Conservation (phyloP, 306 rosid species). For the Sicyos edulis region DNA sequence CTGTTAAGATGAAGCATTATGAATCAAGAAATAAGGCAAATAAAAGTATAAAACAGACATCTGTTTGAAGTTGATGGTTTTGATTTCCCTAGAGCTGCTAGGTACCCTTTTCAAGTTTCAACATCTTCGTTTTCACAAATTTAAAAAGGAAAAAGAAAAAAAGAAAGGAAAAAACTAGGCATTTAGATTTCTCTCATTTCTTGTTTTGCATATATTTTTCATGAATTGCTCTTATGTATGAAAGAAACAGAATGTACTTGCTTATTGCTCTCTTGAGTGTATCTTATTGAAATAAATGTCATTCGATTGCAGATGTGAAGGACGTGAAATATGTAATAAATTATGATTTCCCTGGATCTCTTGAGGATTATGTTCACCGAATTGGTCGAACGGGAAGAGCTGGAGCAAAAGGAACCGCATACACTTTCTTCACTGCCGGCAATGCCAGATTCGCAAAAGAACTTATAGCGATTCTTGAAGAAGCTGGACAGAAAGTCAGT, state of each 20-base stretch:
- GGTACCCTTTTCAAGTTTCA: too few species aligned
- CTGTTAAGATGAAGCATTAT: neutral
- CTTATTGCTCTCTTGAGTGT: conserved; percentile 12
- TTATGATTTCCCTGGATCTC: conserved; percentile 96
- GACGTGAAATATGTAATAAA: conserved; percentile 88
- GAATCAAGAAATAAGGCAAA: neutral
- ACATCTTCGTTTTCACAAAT: too few species aligned
- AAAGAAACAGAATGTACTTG: neutral
- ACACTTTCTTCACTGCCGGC: conserved; percentile 90
- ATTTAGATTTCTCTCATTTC: too few species aligned
- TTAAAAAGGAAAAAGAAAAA: too few species aligned
- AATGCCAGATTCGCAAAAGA: conserved; percentile 96
- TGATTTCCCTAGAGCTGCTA: too few species aligned
- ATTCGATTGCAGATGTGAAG: conserved; percentile 67
- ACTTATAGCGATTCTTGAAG: conserved; percentile 78
- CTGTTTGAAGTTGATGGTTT: neutral
- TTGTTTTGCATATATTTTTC: too few species aligned
- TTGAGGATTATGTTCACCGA: conserved; percentile 93
- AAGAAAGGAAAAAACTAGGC: too few species aligned
- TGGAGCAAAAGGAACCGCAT: conserved; percentile 98
- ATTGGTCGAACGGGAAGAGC: conserved; percentile 99
- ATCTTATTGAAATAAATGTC: conserved; percentile 7
- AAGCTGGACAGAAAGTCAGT: conserved; percentile 92
- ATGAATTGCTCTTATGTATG: conserved; percentile 6
- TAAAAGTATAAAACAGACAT: neutral